Evolutionary conservation across 2,329 filamentous ascomycete species (phyloP), one percentile per base, ranked within the genome.

Genomic region (Cytospora piceae): DNA sequence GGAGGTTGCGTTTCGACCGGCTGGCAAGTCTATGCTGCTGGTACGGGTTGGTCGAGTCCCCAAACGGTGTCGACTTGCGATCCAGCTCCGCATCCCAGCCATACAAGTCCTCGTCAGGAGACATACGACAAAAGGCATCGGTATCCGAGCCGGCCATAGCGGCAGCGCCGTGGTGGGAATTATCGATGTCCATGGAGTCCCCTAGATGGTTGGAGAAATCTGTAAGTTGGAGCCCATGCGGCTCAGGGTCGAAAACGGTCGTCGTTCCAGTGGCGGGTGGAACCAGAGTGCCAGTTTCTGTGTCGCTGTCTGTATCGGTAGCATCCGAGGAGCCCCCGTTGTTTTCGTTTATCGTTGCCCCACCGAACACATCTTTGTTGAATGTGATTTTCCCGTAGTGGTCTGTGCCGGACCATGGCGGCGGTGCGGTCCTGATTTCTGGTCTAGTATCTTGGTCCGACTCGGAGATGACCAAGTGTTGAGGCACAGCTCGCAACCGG

Each of bases 151-250:
- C 66, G n/a, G 70, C 7, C 11, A 66, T 67, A 57, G 69, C 66
- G 65, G 55, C 64, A 24, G 66, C 66, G 59, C 57, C 24, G 12
- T 52, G 57, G 42, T 71, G 68, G 20, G 54, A 58, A 7, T 62
- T 52, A 22, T 63, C 67, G 8, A 51, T 49, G 11, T 63, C 62
- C 32, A 68, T 63, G 14, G 53, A 53, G 9, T 66, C 31, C 9
- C 70, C 69, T 20, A 73, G 68, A 52, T 70, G 70, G 22, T 71
- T 71, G 17, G 72, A 78, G 31, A 78, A 70, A 62, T 79, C 77
- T 37, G 69, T 72, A 20, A 78, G 63, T 9, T 68, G 55, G 22
- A 70, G 69, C 4, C 65, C 61, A 3, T 68, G 65, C 31, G 54
- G 61, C 27, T 62, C 55, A 56, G 65, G 62, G 51, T 68, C 49